A percentile compares a stretch with the other conserved stretches of the same genome.
phyloP scores from a whole-genome alignment of 1,284 basidiomycete genomes.

The Papiliotrema fonsecae region DNA sequence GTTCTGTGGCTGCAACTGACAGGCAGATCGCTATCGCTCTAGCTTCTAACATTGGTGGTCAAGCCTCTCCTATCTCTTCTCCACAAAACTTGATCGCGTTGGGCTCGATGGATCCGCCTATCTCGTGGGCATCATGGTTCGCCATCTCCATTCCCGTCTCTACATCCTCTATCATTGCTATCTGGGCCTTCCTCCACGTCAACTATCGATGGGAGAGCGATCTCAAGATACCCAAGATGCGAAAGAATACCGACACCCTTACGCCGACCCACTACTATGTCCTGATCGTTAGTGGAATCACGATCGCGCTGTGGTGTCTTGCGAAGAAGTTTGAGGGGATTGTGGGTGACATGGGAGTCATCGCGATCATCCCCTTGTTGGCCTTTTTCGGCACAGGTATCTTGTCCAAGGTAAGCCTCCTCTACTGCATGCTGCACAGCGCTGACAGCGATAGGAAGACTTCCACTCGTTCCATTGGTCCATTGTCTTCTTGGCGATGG shows the following conservation, averaged over 20 bases:
- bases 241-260: slow-evolving; percentile 73
- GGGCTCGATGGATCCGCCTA: slow-evolving; percentile 74
- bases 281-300: slow-evolving; percentile 72
- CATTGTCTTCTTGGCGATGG: slow-evolving; percentile 94
- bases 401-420: slow-evolving; percentile 71
- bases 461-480: slow-evolving; percentile 93
- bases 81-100: slow-evolving; percentile 97
- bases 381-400: slow-evolving; percentile 94
- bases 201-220: slow-evolving; percentile 81
- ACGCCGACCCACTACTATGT: slow-evolving; percentile 89
- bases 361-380: slow-evolving; percentile 88
- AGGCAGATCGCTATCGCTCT: slow-evolving; percentile 86
- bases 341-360: slow-evolving; percentile 95
- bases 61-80: slow-evolving; percentile 84
- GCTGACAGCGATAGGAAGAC: slow-evolving; percentile 63
- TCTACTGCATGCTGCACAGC: not conserved
- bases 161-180: slow-evolving; percentile 72
- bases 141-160: slow-evolving; percentile 89
- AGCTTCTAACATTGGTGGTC: slow-evolving; percentile 96
- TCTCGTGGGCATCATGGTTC: slow-evolving; percentile 94
- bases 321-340: slow-evolving; percentile 72
- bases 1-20: not conserved
- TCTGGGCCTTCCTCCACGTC: slow-evolving; percentile 84
- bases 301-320: slow-evolving; percentile 87
- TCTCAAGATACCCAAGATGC: slow-evolving; percentile 74